Percentiles rank a stretch among this genome's conserved stretches.
Conservation (phyloP, 257 asterid genomes). For the Lycium ferocissimum region DNA sequence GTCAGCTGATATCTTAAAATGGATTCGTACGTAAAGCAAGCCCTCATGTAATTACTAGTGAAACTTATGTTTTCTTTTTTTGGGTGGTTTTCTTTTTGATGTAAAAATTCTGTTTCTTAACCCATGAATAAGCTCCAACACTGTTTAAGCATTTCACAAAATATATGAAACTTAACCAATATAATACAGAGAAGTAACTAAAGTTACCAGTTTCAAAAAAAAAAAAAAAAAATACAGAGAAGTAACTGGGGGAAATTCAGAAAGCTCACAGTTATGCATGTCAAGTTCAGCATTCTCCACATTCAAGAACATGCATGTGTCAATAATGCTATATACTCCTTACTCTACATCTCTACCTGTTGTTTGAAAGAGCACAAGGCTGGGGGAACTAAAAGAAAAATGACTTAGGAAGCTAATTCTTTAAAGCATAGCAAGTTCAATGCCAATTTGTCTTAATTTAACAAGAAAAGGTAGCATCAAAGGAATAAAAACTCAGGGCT, state of each 20-base stretch:
- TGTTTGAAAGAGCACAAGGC: background rate
- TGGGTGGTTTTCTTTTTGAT: background rate
- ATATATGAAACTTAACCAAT: background rate
- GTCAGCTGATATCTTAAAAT: background rate
- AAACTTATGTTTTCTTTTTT: background rate
- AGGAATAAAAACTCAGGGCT: background rate
- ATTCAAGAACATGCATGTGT: background rate
- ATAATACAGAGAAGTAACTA: background rate
- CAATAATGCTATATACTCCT: slow-evolving; percentile 1
- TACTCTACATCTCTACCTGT: background rate
- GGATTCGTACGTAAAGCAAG: background rate
- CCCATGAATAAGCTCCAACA: background rate
- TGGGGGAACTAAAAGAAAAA: slow-evolving; percentile 15
- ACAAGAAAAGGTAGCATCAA: slow-evolving; percentile 22
- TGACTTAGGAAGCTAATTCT: background rate
- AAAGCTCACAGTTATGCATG: background rate
- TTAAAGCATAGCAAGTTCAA: slow-evolving; percentile 13
- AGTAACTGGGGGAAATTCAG: background rate
- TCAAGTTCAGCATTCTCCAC: background rate
- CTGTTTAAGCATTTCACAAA: slow-evolving; percentile 8
- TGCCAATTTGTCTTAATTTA: slow-evolving; percentile 3
- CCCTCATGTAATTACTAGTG: background rate
- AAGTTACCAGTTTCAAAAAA: too few species aligned
- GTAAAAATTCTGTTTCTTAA: background rate
- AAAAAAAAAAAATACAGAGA: background rate